A percentile compares a stretch with the other conserved stretches of the same genome.
Evolutionary conservation across 1,284 basidiomycete genomes (phyloP).

Genomic region (Puccinia hordei): DNA sequence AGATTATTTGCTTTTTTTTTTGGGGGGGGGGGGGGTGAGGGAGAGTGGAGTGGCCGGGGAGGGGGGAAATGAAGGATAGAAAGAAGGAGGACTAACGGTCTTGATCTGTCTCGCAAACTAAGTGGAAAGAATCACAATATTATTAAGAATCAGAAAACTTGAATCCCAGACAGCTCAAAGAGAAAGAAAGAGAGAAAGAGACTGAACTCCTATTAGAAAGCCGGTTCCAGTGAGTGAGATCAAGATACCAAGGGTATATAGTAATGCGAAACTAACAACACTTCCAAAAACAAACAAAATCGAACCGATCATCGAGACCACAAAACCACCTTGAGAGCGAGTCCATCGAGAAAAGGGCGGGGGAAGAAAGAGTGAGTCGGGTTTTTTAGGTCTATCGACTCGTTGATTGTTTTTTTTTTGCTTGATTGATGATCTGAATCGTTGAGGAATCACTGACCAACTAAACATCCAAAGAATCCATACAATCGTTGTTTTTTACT

Average conservation of each 20-base stretch:
- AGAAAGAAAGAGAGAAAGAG: not conserved
- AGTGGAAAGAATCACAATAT: not conserved
- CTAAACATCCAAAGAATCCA: conserved; percentile 35
- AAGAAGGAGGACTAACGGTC: conserved; percentile 64
- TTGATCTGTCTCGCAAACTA: conserved; percentile 78
- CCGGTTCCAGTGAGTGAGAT: conserved; percentile 83
- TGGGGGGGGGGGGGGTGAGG: too few relatives aligned
- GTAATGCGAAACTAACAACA: conserved; percentile 72
- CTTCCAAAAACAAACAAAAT: conserved; percentile 75
- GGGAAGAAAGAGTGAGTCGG: conserved; percentile 1
- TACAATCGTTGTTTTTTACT: conserved; percentile 35
- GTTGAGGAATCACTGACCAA: conserved; percentile 25
- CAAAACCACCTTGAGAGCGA: conserved; percentile 64
- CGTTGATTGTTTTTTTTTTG: too few relatives aligned
- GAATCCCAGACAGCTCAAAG: too few relatives aligned
- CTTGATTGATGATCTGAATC: too few relatives aligned
- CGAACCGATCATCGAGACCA: conserved; percentile 76
- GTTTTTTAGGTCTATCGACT: too few relatives aligned
- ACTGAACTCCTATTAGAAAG: conserved; percentile 72
- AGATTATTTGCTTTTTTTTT: too few relatives aligned
- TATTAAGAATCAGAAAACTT: too few relatives aligned
- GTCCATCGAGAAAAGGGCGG: conserved; percentile 58
- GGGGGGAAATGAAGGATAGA: too few relatives aligned
- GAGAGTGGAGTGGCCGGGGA: too few relatives aligned
- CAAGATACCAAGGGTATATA: conserved; percentile 81